Evolutionary conservation across 192 early-diverging fungal genomes (phyloP).

Genomic region (Linnemannia exigua): DNA sequence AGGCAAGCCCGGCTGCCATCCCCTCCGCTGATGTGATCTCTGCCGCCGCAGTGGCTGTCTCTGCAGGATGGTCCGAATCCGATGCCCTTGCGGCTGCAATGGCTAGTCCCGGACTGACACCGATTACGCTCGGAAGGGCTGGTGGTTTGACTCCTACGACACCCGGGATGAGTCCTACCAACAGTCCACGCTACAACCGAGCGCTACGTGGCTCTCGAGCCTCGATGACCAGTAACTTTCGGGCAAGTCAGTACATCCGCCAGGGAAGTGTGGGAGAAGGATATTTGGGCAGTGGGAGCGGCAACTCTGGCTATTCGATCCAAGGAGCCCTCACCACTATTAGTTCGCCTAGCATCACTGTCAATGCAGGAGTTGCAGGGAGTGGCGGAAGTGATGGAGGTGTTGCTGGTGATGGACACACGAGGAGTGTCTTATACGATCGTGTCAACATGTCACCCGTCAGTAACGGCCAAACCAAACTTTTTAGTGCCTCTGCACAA

Average conservation of each 20-base stretch:
- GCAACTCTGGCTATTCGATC: neutral
- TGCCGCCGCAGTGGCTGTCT: conserved; percentile 30
- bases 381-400: neutral
- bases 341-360: neutral
- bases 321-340: neutral
- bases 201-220: neutral
- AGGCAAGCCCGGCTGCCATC: neutral
- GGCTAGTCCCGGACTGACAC: neutral
- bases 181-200: neutral
- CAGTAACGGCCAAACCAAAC: neutral
- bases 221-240: neutral
- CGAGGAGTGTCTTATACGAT: neutral
- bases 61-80: conserved; percentile 31
- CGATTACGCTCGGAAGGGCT: neutral
- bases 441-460: neutral
- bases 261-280: neutral
- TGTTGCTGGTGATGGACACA: neutral
- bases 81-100: conserved; percentile 35
- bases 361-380: neutral
- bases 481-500: neutral
- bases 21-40: conserved; percentile 40
- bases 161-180: neutral
- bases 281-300: neutral
- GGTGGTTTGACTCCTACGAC: neutral
- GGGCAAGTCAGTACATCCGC: neutral